Evolutionary conservation across 345 rosid genomes (phyloP).

Genomic region (Corymbia maculata): DNA sequence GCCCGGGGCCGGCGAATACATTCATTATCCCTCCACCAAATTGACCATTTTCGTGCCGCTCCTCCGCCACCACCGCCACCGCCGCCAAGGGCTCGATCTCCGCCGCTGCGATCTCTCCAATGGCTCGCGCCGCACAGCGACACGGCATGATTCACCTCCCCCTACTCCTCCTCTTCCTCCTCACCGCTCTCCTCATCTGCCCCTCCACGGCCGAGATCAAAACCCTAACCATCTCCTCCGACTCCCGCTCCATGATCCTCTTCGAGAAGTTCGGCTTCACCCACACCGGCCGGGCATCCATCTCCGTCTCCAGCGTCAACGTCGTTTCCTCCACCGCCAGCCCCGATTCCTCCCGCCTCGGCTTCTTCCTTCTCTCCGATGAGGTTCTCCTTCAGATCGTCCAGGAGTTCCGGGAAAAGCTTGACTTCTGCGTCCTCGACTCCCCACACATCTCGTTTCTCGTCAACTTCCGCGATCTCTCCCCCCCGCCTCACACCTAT

Average conservation of each 20-base stretch:
- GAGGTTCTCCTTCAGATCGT: constrained; percentile 78
- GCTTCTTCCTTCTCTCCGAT: constrained; percentile 92
- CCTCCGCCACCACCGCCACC: background rate
- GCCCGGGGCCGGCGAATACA: background rate
- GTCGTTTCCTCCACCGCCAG: constrained; percentile 36
- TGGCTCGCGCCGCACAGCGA: background rate
- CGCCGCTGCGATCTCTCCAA: constrained; percentile 32
- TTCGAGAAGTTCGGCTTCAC: constrained; percentile 97
- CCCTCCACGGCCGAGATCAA: constrained; percentile 56
- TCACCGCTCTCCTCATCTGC: constrained; percentile 12
- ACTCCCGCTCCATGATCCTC: constrained; percentile 89
- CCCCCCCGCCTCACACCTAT: constrained; percentile 61
- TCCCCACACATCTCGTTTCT: constrained; percentile 47
- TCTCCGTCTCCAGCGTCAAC: constrained; percentile 57
- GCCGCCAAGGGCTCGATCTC: background rate
- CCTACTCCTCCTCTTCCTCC: constrained; percentile 14
- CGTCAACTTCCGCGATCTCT: constrained; percentile 78
- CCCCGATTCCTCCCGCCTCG: constrained; percentile 55
- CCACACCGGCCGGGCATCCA: constrained; percentile 56
- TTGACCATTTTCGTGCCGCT: background rate
- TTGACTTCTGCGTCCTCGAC: constrained; percentile 79
- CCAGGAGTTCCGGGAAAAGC: constrained; percentile 74
- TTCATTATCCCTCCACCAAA: background rate
- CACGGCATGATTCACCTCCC: background rate
- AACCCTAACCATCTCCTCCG: constrained; percentile 45